Evolutionary conservation across 1,139 yeast genomes (phyloP).

Genomic region (Saccharomyces hybrid): DNA sequence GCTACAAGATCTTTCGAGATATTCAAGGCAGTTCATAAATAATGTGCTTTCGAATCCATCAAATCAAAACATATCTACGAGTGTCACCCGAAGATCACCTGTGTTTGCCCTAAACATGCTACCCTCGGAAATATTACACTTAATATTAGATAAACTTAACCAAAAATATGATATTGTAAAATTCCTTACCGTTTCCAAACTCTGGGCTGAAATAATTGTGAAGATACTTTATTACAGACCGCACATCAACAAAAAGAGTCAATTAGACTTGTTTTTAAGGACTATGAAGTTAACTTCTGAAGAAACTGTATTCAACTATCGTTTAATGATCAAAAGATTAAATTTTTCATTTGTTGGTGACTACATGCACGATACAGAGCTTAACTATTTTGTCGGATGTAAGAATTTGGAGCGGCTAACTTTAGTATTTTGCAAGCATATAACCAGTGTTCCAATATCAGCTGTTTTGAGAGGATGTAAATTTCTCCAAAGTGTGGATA

Average conservation of each 20-base stretch:
- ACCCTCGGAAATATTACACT: constrained; percentile 75
- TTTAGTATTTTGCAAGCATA: constrained; percentile 65
- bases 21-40: constrained; percentile 9
- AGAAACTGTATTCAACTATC: constrained; percentile 62
- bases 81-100: not conserved
- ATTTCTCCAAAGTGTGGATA: constrained; percentile 75
- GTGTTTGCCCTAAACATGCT: constrained; percentile 48
- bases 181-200: constrained; percentile 67
- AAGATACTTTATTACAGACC: constrained; percentile 91
- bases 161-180: constrained; percentile 58
- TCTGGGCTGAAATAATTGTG: constrained; percentile 74
- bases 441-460: constrained; percentile 57
- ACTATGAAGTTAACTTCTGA: constrained; percentile 47
- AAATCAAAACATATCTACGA: not conserved
- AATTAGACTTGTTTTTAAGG: constrained; percentile 42
- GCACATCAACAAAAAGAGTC: constrained; percentile 51
- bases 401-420: constrained; percentile 78
- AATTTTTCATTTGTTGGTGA: constrained; percentile 73
- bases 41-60: constrained; percentile 2
- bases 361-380: constrained; percentile 55
- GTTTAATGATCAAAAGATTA: constrained; percentile 67
- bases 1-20: constrained; percentile 12
- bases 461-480: constrained; percentile 57
- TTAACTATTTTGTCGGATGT: constrained; percentile 54
- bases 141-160: constrained; percentile 61